phyloP scores from a whole-genome alignment of 2,329 filamentous ascomycete genomes.

The Penicillium janthinellum region DNA sequence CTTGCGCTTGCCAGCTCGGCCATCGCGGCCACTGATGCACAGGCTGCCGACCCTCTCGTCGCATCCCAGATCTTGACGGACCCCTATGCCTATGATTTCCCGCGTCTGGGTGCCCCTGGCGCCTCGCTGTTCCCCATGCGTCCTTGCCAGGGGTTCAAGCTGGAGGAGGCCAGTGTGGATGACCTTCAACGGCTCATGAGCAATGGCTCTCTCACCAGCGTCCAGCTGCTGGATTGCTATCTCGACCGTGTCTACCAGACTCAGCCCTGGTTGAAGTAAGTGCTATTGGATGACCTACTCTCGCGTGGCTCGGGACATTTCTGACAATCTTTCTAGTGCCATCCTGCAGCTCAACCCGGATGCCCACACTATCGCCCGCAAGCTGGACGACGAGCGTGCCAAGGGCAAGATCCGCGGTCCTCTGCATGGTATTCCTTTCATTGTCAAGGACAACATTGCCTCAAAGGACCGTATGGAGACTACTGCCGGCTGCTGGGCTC shows the following conservation, averaged over 20 bases:
- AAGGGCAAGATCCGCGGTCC: constrained; percentile 61
- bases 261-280: constrained; percentile 64
- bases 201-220: constrained; percentile 58
- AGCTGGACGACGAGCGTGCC: constrained; percentile 62
- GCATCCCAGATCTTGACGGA: constrained; percentile 37
- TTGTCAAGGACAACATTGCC: constrained; percentile 70
- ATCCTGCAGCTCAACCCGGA: constrained; percentile 71
- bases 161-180: constrained; percentile 72
- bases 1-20: constrained; percentile 26
- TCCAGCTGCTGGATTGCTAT: constrained; percentile 65
- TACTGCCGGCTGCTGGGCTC: constrained; percentile 69
- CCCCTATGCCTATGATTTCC: constrained; percentile 42
- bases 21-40: constrained; percentile 9
- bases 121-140: constrained; percentile 62
- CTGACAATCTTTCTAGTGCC: constrained; percentile 25
- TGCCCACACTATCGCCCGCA: constrained; percentile 60
- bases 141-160: constrained; percentile 59
- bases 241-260: constrained; percentile 63
- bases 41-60: constrained; percentile 28
- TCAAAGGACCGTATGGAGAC: constrained; percentile 72
- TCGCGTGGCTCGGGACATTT: background rate
- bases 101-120: constrained; percentile 36
- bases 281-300: background rate
- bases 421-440: constrained; percentile 74
- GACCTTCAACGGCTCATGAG: constrained; percentile 63